A percentile compares a stretch with the other conserved stretches of the same genome.
These are phyloP conservation scores for Pseudozyma flocculosa DNA, from an alignment of 1,284 basidiomycete species.

Conservation along the genomic window DNA sequence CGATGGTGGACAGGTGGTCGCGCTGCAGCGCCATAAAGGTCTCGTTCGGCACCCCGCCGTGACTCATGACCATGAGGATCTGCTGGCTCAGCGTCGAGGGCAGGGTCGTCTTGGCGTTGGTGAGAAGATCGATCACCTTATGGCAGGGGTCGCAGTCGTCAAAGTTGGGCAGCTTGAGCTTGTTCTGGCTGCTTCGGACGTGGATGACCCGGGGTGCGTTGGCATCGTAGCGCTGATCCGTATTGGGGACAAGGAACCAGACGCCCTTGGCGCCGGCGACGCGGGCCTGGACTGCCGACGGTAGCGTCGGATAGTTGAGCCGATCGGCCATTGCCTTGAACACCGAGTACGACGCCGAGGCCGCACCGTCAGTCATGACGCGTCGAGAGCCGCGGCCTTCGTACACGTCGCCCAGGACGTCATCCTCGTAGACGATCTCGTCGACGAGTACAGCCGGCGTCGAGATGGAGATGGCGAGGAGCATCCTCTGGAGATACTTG, in stretches of 20 bases:
- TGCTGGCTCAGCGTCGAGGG: slow-evolving; percentile 37
- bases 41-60: slow-evolving; percentile 18
- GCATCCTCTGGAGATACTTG: slow-evolving; percentile 46
- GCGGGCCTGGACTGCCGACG: slow-evolving; percentile 45
- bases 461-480: slow-evolving; percentile 45
- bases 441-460: slow-evolving; percentile 12
- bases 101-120: slow-evolving; percentile 7
- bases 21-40: slow-evolving; percentile 16
- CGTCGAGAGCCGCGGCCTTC: slow-evolving; percentile 3
- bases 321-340: slow-evolving; percentile 12
- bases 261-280: slow-evolving; percentile 49
- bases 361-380: slow-evolving; percentile 32
- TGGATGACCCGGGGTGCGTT: slow-evolving; percentile 20
- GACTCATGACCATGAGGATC: slow-evolving; percentile 24
- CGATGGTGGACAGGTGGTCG: slow-evolving; percentile 11
- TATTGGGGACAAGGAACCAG: slow-evolving; percentile 19
- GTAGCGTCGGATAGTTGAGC: slow-evolving; percentile 5
- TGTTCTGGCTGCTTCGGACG: slow-evolving; percentile 47
- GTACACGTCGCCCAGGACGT: slow-evolving; percentile 13
- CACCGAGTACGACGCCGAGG: slow-evolving; percentile 10
- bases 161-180: slow-evolving; percentile 25
- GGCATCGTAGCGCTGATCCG: slow-evolving; percentile 4
- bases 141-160: slow-evolving; percentile 17
- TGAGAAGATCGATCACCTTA: slow-evolving; percentile 22
- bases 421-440: slow-evolving; percentile 9